Evolutionary conservation across 768 basidiomycete genomes (phyloP).

Genomic region (Trametes cinnabarina): DNA sequence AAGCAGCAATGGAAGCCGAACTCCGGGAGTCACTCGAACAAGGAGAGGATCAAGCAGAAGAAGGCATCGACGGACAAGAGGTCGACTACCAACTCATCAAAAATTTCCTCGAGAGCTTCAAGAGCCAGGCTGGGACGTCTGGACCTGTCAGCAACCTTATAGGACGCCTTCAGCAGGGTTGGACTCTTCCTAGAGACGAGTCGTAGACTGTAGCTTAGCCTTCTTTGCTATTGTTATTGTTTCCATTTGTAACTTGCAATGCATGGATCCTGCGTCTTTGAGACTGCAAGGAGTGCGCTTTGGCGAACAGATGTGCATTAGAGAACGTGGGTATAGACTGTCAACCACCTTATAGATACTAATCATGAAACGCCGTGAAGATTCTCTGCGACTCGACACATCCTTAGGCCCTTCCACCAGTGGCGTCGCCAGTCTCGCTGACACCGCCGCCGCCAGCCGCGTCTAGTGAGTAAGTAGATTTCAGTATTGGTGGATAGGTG

Average conservation of each 20-base stretch:
- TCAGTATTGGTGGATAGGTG: neutral
- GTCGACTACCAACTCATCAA: constrained; percentile 92
- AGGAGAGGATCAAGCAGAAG: constrained; percentile 55
- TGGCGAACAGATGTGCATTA: constrained; percentile 2
- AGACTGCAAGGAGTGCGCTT: no score
- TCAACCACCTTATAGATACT: constrained; percentile 16
- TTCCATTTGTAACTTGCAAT: no score
- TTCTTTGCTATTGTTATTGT: no score
- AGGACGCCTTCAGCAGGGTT: constrained; percentile 76
- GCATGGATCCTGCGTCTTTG: neutral
- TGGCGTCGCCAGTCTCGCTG: constrained; percentile 22
- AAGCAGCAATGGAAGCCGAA: constrained; percentile 89
- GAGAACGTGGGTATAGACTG: constrained; percentile 26
- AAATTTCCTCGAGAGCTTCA: constrained; percentile 96
- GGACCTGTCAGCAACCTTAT: constrained; percentile 92
- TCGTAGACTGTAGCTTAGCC: neutral
- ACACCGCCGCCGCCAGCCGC: constrained; percentile 19
- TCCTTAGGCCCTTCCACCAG: constrained; percentile 19
- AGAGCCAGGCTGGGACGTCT: constrained; percentile 82
- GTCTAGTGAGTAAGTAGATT: neutral
- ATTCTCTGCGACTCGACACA: constrained; percentile 9
- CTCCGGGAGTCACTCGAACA: constrained; percentile 58
- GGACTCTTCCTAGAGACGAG: constrained; percentile 71
- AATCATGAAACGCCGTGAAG: constrained; percentile 7
- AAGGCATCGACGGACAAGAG: constrained; percentile 43